Evolutionary conservation across 148 eudicot genomes (phyloP).

Genomic region (Simmondsia chinensis): DNA sequence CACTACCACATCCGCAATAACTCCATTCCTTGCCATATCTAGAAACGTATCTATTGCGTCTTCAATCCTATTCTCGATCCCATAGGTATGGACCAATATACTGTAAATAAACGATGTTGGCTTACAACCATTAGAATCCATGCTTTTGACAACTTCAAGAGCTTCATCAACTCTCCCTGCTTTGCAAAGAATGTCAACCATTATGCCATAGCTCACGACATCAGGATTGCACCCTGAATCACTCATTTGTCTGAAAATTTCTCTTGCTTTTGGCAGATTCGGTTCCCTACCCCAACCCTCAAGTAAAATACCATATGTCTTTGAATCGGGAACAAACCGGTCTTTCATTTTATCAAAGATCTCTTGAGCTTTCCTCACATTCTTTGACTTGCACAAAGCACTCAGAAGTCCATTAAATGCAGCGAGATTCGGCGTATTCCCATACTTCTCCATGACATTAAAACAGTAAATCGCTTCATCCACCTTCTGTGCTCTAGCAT

Average conservation of each 20-base stretch:
- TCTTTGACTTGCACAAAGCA: conserved; percentile 88
- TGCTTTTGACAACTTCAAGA: conserved; percentile 45
- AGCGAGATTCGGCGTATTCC: conserved; percentile 48
- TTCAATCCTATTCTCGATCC: conserved; percentile 66
- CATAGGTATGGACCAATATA: conserved; percentile 74
- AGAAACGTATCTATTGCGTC: conserved; percentile 78
- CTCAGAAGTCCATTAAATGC: conserved; percentile 86
- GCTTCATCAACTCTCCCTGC: conserved; percentile 84
- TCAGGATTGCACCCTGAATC: conserved; percentile 60
- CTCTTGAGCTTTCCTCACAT: conserved; percentile 84
- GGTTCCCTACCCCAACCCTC: conserved; percentile 91
- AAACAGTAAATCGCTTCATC: conserved; percentile 87
- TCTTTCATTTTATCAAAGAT: conserved; percentile 71
- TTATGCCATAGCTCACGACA: conserved; percentile 77
- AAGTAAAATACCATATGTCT: conserved; percentile 74
- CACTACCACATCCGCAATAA: conserved; percentile 54
- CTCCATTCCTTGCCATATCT: conserved; percentile 70
- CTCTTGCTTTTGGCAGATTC: conserved; percentile 79
- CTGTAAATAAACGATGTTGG: conserved; percentile 77
- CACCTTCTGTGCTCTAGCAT: conserved; percentile 84
- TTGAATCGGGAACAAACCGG: conserved; percentile 47
- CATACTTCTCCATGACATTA: conserved; percentile 73
- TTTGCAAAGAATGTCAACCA: conserved; percentile 86
- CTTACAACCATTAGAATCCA: conserved; percentile 48
- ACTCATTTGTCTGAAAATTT: conserved; percentile 60